Evolutionary conservation across 129 eudicot genomes (phyloP), one percentile per base, ranked within the genome.

Genomic region (Pseudognaphalium luteoalbum): DNA sequence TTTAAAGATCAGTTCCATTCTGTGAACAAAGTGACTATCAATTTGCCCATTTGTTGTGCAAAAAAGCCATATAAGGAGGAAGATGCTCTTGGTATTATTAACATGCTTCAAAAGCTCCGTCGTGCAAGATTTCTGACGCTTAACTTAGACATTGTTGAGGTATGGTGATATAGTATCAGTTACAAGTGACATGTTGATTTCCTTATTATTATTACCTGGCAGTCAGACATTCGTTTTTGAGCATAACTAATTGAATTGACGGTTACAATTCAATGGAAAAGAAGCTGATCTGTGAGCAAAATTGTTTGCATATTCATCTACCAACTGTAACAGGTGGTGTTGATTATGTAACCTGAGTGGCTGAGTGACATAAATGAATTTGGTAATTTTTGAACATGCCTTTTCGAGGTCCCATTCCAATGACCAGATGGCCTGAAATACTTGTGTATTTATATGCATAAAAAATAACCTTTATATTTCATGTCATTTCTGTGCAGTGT

Each of bases 111-210:
- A 1, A 52, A 64, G 72, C 22, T 75, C 47, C 52, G 4, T 6
- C 64, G 72, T 75, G 72, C 72, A 64, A 64, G 19, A 75, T 64
- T n/a, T 64, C 72, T 75, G 6, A 47, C 72, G 7, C 72, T 75
- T 30, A 64, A 50, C 61, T 0, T 19, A 2, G 79, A 75, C 79
- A 34, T 64, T 33, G 32, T 75, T 32, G 72, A 75, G 72, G 79
- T 75, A 75, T 12, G 72, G 11, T 64, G 17, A 75, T 75, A 47
- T 17, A 42, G 22, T 42, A 37, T 25, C 12, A 42, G 4, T 63
- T 37, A 56, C 8, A 8, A 1, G 32, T 71, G 41, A 50, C 30
- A 10, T 62, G 25, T 52, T 41, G 3, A 41, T 41, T 41, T 2
- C 14, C 12, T 41, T 3, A 52, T 52, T 52, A 52, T 52, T 17